A percentile compares a stretch with the other conserved stretches of the same genome.
These are phyloP conservation scores for Trichoderma hamatum DNA, from an alignment of 2,329 filamentous ascomycete species.

Conservation along the genomic window DNA sequence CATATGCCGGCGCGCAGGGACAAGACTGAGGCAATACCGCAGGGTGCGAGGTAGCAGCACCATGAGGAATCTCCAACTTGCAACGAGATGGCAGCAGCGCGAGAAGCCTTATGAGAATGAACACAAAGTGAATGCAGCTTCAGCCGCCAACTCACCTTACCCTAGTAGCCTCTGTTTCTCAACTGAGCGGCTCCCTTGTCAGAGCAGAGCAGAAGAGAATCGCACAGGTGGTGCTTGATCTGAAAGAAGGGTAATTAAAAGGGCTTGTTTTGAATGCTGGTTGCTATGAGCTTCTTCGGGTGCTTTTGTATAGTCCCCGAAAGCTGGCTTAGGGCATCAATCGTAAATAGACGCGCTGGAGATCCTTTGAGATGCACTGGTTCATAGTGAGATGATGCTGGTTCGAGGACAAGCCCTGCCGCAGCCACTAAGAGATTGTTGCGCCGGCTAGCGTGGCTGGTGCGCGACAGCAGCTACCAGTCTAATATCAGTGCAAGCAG, in stretches of 20 bases:
- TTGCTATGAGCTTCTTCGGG: neutral
- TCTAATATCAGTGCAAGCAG: neutral
- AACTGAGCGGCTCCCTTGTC: slow-evolving; percentile 6
- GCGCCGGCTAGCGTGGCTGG: slow-evolving; percentile 15
- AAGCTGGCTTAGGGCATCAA: neutral
- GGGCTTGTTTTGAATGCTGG: neutral
- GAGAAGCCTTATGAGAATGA: neutral
- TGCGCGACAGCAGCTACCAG: neutral
- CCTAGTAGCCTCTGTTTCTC: neutral
- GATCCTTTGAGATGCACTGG: neutral
- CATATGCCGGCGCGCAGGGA: neutral
- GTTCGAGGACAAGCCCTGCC: slow-evolving; percentile 5
- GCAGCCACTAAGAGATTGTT: slow-evolving; percentile 5
- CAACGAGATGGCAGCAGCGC: neutral
- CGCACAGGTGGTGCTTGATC: neutral
- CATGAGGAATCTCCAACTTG: neutral
- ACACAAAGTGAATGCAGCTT: slow-evolving; percentile 8
- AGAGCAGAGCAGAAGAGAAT: neutral
- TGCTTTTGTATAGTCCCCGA: neutral
- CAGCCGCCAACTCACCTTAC: slow-evolving; percentile 10
- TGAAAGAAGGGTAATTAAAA: neutral
- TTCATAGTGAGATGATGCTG: slow-evolving; percentile 13
- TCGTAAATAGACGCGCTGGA: neutral
- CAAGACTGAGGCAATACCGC: neutral
- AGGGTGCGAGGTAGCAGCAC: neutral